Base-by-base conservation (phyloP, 2,329 filamentous ascomycete species). In the Exophiala sp. region DNA sequence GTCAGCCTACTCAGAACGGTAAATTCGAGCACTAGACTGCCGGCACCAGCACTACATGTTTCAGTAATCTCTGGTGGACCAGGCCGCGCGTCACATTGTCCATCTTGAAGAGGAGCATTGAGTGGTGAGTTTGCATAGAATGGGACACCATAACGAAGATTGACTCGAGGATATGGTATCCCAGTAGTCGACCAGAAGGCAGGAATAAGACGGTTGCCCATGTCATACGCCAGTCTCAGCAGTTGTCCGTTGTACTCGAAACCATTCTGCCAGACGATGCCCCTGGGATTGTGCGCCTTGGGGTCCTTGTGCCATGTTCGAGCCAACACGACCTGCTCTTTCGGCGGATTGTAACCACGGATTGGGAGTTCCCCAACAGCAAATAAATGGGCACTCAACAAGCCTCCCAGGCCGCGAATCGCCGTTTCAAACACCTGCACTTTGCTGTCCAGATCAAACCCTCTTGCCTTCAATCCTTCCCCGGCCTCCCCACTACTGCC, bases 361-460 rank as follows among this genome's bases (percentile, higher is more conserved):
- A 97, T 96, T 1, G 94, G 94, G 52, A 99, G 73, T 53, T 95
- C 91, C 33, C 91, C 94, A 18, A 91, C 79, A 10, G 94, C 92
- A 69, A 99, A 99, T 39, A 96, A 75, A 73, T 99, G 94, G 2
- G 92, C 91, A 66, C 91, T 96, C 61, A 99, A 74, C 52, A 99
- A 76, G 0, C 94, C 94, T 11, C 94, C 94, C 42, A 95, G 82
- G 12, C 92, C 94, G 54, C 94, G 82, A 63, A 99, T 99, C 34
- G 96, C 92, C 0, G 92, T 97, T 75, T 99, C 94, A 66, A 99
- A 99, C 36, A 99, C 90, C 73, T 99, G 92, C 1, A 99, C 94
- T 72, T 97, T 99, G 75, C 91, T 96, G 71, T 99, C 92, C 38
- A 96, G 77, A 70, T 99, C 90, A 65, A 99, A 99, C 0, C 91